These are phyloP conservation scores for Vigna nakashimae DNA, from an alignment of 306 rosid species.

Conservation along the genomic window DNA sequence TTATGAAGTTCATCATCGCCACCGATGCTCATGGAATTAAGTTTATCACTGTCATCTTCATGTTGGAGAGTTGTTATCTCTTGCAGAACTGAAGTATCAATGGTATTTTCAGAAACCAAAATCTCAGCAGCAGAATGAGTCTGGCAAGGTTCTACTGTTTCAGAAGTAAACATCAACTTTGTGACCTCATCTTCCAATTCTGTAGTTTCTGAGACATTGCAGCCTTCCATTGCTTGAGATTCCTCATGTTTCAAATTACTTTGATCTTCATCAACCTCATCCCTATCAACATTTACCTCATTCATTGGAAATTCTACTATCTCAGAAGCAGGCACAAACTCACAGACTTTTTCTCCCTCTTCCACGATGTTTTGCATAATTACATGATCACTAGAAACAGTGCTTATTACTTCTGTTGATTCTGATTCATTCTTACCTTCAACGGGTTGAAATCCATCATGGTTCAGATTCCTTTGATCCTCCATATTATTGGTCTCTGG, in stretches of 20 bases:
- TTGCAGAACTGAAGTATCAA: conserved; percentile 29
- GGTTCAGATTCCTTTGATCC: conserved; percentile 45
- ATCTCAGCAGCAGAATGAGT: no score
- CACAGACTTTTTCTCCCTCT: background rate
- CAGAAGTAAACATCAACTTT: background rate
- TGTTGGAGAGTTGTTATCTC: conserved; percentile 40
- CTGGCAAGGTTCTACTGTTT: background rate
- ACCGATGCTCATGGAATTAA: no score
- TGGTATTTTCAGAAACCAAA: conserved; percentile 37
- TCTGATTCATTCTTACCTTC: conserved; percentile 46
- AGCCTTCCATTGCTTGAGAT: conserved; percentile 51
- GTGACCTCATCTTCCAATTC: background rate
- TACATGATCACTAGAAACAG: background rate
- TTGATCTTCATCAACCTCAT: conserved; percentile 33
- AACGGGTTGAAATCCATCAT: conserved; percentile 55
- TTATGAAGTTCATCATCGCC: no score
- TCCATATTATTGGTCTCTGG: conserved; percentile 52
- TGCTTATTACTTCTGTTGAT: background rate
- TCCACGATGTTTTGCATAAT: background rate
- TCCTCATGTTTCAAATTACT: conserved; percentile 47
- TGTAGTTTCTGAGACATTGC: conserved; percentile 41
- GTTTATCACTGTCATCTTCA: conserved; percentile 25
- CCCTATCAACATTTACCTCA: conserved; percentile 33
- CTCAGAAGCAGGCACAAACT: no score
- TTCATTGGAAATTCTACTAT: background rate